phyloP scores from a whole-genome alignment of 305 asterid genomes.

The Fraxinus baroniana region DNA sequence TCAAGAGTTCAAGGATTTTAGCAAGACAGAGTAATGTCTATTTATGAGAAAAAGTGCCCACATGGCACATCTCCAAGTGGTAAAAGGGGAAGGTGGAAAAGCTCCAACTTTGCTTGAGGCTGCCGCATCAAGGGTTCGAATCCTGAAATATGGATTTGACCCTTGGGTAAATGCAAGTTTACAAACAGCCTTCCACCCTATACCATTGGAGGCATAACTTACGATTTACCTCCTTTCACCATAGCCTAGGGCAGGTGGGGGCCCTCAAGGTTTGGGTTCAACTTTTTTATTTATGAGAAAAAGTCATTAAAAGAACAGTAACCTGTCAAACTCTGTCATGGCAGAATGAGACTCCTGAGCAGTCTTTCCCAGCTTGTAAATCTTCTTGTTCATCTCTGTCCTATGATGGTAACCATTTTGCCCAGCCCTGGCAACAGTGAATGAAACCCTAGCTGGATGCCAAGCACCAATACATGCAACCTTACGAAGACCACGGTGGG shows the following conservation, averaged over 20 bases:
- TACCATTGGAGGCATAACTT: too few relatives aligned
- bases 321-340: conserved; percentile 82
- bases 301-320: background rate
- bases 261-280: too few relatives aligned
- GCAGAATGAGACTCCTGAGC: conserved; percentile 73
- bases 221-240: too few relatives aligned
- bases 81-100: too few relatives aligned
- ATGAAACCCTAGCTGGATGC: conserved; percentile 88
- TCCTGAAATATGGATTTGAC: too few relatives aligned
- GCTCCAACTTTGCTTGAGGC: too few relatives aligned
- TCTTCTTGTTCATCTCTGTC: conserved; percentile 81
- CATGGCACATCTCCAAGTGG: too few relatives aligned
- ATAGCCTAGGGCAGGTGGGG: too few relatives aligned
- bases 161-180: too few relatives aligned
- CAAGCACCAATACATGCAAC: conserved; percentile 92
- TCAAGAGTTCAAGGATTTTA: background rate
- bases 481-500: conserved; percentile 88
- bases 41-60: background rate
- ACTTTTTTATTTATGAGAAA: background rate
- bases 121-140: too few relatives aligned
- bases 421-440: conserved; percentile 85
- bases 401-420: conserved; percentile 89
- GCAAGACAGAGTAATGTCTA: background rate
- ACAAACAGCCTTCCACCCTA: too few relatives aligned
- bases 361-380: conserved; percentile 76